Evolutionary conservation across 805 yeast genomes (phyloP).

Genomic region (Ogataea henricii): DNA sequence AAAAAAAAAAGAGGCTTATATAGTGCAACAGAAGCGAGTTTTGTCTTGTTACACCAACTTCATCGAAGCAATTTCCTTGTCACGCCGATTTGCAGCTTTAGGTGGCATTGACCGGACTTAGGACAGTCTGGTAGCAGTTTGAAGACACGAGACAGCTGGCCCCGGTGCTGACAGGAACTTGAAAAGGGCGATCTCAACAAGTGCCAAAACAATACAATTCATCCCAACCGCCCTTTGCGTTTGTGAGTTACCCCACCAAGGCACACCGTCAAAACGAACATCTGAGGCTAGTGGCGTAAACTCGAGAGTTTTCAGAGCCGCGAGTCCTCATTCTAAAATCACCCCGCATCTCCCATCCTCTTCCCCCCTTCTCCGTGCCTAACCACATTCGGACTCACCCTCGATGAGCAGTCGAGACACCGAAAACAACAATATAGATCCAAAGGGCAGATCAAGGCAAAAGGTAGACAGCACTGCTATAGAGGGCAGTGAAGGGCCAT

Average conservation of each 20-base stretch:
- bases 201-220: neutral
- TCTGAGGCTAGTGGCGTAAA: neutral
- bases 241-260: neutral
- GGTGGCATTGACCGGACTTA: too few relatives aligned
- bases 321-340: neutral
- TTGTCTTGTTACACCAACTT: neutral
- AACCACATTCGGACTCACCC: neutral
- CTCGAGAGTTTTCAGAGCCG: neutral
- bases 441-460: slow-evolving; percentile 7
- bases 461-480: slow-evolving; percentile 7
- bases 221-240: slow-evolving; percentile 1
- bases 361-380: neutral
- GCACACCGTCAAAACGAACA: neutral
- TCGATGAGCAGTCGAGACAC: slow-evolving; percentile 18
- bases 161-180: neutral
- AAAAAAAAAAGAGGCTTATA: neutral
- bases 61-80: neutral
- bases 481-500: neutral
- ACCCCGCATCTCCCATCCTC: neutral
- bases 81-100: too few relatives aligned
- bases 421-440: slow-evolving; percentile 6
- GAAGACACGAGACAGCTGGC: neutral
- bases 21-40: neutral
- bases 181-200: neutral
- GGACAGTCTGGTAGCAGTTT: neutral